Percentiles rank a stretch among this genome's conserved stretches.
Evolutionary conservation across 345 rosid species (phyloP).

Genomic region (Hypericum perforatum): DNA sequence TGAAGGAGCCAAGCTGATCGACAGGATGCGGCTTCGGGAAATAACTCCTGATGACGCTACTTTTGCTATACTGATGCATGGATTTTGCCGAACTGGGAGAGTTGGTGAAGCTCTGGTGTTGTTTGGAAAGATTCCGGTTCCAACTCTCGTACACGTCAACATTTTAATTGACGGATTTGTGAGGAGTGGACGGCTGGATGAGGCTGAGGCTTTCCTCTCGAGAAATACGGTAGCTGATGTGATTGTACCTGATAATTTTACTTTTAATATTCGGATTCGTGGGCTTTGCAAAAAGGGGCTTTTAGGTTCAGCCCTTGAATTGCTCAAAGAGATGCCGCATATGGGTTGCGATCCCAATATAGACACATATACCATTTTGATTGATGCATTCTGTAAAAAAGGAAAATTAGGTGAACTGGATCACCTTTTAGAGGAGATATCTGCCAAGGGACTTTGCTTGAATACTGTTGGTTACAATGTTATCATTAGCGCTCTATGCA

Average conservation of each 20-base stretch:
- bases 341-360: constrained; percentile 57
- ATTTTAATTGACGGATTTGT: constrained; percentile 67
- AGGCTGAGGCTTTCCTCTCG: constrained; percentile 45
- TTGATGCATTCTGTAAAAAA: constrained; percentile 60
- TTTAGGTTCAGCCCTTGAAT: constrained; percentile 48
- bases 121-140: constrained; percentile 32
- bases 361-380: constrained; percentile 48
- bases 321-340: constrained; percentile 37
- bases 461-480: constrained; percentile 75
- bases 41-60: constrained; percentile 54
- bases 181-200: constrained; percentile 43
- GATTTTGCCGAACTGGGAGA: constrained; percentile 46
- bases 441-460: constrained; percentile 38
- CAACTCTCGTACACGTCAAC: constrained; percentile 48
- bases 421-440: constrained; percentile 40
- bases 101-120: constrained; percentile 70
- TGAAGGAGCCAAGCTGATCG: constrained; percentile 62
- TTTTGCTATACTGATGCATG: constrained; percentile 57
- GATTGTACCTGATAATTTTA: constrained; percentile 42
- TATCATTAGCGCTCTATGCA: constrained; percentile 54
- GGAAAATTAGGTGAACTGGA: constrained; percentile 47
- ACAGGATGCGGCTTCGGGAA: constrained; percentile 70
- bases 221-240: constrained; percentile 27
- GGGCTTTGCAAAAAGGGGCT: constrained; percentile 67
- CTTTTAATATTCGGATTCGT: constrained; percentile 52